These are phyloP conservation scores for Nicotiana sylvestris DNA, from an alignment of 257 asterid species.

Conservation along the genomic window DNA sequence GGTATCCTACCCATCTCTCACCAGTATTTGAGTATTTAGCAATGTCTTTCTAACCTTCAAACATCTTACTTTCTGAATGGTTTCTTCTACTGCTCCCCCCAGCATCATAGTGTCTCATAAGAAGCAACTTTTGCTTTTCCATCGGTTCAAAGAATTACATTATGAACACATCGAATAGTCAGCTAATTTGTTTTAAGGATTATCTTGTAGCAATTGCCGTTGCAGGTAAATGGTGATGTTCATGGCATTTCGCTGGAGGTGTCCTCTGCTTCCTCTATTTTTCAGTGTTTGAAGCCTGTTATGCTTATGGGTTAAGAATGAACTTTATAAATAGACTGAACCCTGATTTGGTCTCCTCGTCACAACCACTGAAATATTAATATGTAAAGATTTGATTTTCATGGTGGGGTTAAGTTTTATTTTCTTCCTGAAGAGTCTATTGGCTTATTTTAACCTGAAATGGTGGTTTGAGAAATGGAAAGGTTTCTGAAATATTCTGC, in stretches of 20 bases:
- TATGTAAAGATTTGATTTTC: neutral
- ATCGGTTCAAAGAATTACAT: neutral
- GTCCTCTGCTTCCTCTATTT: conserved; percentile 14
- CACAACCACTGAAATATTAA: neutral
- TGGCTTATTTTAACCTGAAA: neutral
- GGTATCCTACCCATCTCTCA: conserved; percentile 21
- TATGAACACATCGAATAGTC: conserved; percentile 7
- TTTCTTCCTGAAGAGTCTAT: neutral
- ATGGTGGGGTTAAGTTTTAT: neutral
- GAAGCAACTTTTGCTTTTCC: conserved; percentile 17
- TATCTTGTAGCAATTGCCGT: conserved; percentile 27
- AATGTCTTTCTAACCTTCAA: conserved; percentile 19
- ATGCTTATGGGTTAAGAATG: neutral
- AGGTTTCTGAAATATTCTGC: neutral
- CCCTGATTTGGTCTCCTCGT: neutral
- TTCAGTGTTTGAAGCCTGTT: neutral
- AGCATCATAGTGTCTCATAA: neutral
- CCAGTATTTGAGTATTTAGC: conserved; percentile 24
- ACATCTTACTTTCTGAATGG: conserved; percentile 13
- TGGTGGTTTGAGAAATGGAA: neutral
- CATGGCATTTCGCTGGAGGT: conserved; percentile 30
- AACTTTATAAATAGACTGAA: neutral
- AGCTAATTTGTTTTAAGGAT: conserved; percentile 32
- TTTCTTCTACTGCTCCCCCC: conserved; percentile 6
- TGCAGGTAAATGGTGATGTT: conserved; percentile 43